phyloP scores from a whole-genome alignment of 257 asterid species.

The Lycium barbarum region DNA sequence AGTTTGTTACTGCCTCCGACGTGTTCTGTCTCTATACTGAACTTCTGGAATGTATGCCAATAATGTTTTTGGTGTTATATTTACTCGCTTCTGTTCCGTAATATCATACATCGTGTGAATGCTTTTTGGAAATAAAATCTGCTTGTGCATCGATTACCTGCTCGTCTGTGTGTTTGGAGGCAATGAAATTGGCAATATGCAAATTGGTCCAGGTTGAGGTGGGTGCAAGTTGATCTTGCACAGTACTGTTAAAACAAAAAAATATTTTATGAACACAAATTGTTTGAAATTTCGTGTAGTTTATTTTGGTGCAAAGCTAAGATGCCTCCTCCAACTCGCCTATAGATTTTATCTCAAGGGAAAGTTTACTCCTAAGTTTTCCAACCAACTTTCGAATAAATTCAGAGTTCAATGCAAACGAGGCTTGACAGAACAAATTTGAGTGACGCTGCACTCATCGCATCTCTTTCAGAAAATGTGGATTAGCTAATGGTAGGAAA shows the following conservation, averaged over 20 bases:
- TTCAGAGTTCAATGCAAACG: too few species aligned
- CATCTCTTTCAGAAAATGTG: too few species aligned
- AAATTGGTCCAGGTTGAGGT: not conserved
- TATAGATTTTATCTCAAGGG: too few species aligned
- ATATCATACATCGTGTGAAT: not conserved
- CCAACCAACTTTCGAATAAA: too few species aligned
- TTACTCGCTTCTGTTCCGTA: not conserved
- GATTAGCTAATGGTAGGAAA: too few species aligned
- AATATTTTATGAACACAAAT: not conserved
- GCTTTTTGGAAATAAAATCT: conserved; percentile 19
- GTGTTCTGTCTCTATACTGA: not conserved
- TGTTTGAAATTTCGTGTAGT: not conserved
- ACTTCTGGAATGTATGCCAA: not conserved
- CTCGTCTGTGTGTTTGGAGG: not conserved
- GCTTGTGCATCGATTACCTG: not conserved
- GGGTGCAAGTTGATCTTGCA: not conserved
- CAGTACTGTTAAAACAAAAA: not conserved
- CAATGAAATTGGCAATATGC: not conserved
- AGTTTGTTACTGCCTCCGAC: conserved; percentile 13
- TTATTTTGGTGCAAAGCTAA: too few species aligned
- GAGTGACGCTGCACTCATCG: too few species aligned
- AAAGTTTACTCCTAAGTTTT: too few species aligned
- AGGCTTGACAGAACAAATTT: too few species aligned
- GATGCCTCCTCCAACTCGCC: too few species aligned
- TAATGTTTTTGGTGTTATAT: not conserved